Percentiles rank a stretch among this genome's conserved stretches.
Evolutionary conservation across 2,329 filamentous ascomycete genomes (phyloP).

Genomic region (Aspergillus viridinutans): DNA sequence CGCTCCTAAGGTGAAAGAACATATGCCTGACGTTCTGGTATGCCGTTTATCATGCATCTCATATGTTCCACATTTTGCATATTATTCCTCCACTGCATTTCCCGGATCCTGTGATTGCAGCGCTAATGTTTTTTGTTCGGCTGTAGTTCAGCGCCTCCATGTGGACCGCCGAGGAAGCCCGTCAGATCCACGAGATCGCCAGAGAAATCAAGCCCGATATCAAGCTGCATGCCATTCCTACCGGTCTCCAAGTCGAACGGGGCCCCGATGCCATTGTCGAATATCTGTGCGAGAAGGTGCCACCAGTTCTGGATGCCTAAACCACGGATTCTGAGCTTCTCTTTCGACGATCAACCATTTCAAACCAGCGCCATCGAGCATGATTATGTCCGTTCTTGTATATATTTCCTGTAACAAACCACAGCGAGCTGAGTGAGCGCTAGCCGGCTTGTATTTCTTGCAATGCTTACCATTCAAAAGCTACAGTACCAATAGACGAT

Average conservation of each 20-base stretch:
- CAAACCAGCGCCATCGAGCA: background rate
- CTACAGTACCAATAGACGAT: background rate
- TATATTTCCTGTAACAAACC: background rate
- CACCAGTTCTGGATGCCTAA: constrained; percentile 32
- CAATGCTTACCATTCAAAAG: background rate
- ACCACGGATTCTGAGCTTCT: background rate
- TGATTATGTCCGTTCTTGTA: background rate
- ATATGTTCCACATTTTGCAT: constrained; percentile 2
- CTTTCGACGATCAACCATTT: background rate
- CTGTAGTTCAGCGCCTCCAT: constrained; percentile 59
- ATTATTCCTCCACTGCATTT: constrained; percentile 2
- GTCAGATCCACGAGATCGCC: constrained; percentile 36
- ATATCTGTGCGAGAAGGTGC: constrained; percentile 40
- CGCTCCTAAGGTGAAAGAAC: constrained; percentile 47
- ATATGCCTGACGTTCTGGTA: constrained; percentile 55
- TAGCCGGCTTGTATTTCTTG: background rate
- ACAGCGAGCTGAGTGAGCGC: no score
- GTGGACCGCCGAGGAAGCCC: constrained; percentile 46
- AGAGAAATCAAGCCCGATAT: constrained; percentile 35
- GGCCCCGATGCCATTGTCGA: constrained; percentile 42
- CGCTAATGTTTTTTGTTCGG: constrained; percentile 3
- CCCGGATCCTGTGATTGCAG: background rate
- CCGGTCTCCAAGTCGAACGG: constrained; percentile 40
- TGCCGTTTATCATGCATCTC: constrained; percentile 8
- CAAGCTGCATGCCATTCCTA: constrained; percentile 41